Conservation (phyloP, 2,329 filamentous ascomycete species). For the Botrytis fabae region DNA sequence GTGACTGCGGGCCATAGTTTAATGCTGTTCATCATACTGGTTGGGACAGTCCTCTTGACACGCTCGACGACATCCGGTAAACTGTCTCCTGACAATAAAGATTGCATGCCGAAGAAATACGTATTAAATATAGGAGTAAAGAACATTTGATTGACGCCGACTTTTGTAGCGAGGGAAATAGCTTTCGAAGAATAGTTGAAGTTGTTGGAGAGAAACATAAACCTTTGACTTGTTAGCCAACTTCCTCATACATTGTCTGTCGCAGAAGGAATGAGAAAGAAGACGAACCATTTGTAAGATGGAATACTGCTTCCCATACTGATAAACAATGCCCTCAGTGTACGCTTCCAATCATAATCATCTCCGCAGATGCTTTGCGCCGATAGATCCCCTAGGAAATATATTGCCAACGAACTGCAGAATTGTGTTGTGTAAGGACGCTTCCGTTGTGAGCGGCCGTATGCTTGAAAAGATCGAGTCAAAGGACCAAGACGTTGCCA, state of each 20-base stretch:
- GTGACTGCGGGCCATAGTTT: constrained; percentile 90
- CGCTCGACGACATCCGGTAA: constrained; percentile 65
- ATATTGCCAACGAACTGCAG: constrained; percentile 73
- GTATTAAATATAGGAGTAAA: constrained; percentile 84
- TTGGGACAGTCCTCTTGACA: constrained; percentile 73
- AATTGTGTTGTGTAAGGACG: constrained; percentile 81
- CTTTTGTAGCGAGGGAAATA: constrained; percentile 73
- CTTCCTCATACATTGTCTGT: background rate
- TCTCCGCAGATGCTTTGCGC: constrained; percentile 68
- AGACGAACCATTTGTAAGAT: constrained; percentile 72
- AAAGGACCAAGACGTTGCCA: constrained; percentile 61
- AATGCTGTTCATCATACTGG: constrained; percentile 73
- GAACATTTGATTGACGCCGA: constrained; percentile 73
- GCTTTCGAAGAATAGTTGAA: constrained; percentile 81
- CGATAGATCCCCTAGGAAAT: constrained; percentile 73
- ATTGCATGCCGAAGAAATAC: constrained; percentile 81
- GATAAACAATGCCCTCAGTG: constrained; percentile 70
- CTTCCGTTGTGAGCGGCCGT: constrained; percentile 68
- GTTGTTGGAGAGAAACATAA: constrained; percentile 73
- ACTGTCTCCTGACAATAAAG: constrained; percentile 68
- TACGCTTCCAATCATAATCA: constrained; percentile 68
- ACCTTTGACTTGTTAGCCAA: constrained; percentile 47
- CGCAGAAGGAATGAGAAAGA: background rate
- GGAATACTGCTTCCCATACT: constrained; percentile 74
- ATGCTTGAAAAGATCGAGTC: constrained; percentile 56